phyloP scores from a whole-genome alignment of 2,329 filamentous ascomycete species.

The Keithomyces neogunnii region DNA sequence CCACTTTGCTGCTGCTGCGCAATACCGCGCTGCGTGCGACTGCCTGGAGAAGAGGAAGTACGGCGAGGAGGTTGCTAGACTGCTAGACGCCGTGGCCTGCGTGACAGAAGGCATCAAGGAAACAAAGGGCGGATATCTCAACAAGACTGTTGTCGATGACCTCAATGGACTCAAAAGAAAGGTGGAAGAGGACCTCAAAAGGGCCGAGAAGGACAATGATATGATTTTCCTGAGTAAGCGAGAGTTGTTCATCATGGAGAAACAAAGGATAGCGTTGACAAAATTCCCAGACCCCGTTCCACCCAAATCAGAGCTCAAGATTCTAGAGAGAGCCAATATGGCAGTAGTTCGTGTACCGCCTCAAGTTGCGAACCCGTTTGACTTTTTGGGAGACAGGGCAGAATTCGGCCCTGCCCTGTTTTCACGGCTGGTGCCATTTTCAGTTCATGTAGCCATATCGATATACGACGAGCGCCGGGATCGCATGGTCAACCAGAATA shows the following conservation, averaged over 20 bases:
- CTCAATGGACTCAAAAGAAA: constrained; percentile 74
- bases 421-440: constrained; percentile 86
- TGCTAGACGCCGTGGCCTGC: constrained; percentile 74
- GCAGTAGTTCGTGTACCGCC: constrained; percentile 69
- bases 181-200: constrained; percentile 79
- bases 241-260: neutral
- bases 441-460: constrained; percentile 87
- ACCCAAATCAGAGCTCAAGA: constrained; percentile 77
- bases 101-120: constrained; percentile 84
- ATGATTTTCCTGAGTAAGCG: constrained; percentile 74
- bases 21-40: constrained; percentile 84
- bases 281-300: constrained; percentile 60
- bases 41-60: constrained; percentile 91
- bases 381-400: constrained; percentile 69
- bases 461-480: constrained; percentile 92
- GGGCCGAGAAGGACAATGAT: constrained; percentile 94
- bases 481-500: constrained; percentile 78
- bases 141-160: constrained; percentile 72
- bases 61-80: constrained; percentile 84
- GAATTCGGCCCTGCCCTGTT: constrained; percentile 83
- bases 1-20: constrained; percentile 91
- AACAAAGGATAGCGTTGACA: constrained; percentile 15
- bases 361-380: constrained; percentile 72
- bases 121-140: constrained; percentile 62
- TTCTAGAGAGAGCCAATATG: constrained; percentile 84